These are phyloP conservation scores for Scenedesmus sp. DNA, from an alignment of 163 green algal genomes.

Conservation along the genomic window DNA sequence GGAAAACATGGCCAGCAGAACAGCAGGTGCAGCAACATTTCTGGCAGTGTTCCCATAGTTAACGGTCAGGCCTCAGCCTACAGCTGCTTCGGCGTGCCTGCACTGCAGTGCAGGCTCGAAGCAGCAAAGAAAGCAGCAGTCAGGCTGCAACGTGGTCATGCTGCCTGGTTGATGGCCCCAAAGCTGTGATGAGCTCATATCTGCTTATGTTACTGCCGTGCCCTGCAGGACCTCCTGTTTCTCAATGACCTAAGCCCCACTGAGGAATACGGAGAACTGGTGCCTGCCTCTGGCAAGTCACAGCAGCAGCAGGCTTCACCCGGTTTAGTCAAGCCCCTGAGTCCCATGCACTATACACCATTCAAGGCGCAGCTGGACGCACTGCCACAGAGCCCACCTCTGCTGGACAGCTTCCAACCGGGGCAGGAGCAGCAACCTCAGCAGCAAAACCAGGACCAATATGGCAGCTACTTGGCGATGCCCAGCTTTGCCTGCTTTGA, in stretches of 20 bases:
- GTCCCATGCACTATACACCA: neutral
- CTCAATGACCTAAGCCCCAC: no score
- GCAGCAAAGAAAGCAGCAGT: neutral
- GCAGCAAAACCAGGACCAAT: neutral
- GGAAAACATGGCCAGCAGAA: neutral
- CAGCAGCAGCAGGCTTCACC: neutral
- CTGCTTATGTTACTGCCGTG: no score
- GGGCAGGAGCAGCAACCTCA: neutral
- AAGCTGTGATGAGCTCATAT: no score
- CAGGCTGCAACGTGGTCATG: neutral
- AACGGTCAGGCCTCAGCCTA: neutral
- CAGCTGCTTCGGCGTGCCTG: neutral
- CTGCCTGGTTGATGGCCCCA: neutral
- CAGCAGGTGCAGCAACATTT: neutral
- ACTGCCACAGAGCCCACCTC: neutral
- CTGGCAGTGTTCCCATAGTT: neutral
- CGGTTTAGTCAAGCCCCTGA: neutral
- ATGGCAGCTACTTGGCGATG: no score
- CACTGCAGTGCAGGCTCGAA: neutral
- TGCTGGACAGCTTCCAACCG: neutral
- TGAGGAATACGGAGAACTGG: neutral
- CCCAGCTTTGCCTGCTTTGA: no score
- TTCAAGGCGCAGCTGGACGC: neutral
- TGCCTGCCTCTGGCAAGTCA: neutral
- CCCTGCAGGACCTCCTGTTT: no score